Percentiles rank a stretch among this genome's conserved stretches.
Evolutionary conservation across 257 asterid genomes (phyloP).

Genomic region (Scutellaria minor): DNA sequence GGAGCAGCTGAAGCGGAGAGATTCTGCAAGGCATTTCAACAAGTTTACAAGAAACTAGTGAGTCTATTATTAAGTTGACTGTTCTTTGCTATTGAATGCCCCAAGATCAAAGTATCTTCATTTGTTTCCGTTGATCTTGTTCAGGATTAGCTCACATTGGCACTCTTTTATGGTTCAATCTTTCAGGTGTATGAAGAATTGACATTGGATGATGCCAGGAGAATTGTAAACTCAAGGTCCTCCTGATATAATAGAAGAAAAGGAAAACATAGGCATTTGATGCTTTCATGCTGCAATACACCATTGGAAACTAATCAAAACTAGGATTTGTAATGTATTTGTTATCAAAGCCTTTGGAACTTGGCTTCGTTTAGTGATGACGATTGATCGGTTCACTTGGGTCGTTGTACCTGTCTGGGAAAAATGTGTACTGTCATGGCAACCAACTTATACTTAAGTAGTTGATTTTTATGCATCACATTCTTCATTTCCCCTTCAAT

Average conservation of each 20-base stretch:
- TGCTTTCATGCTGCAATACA: not conserved
- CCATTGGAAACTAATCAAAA: not conserved
- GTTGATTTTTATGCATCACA: too few relatives aligned
- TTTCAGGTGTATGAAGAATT: constrained; percentile 76
- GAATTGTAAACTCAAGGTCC: constrained; percentile 45
- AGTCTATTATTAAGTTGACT: constrained; percentile 36
- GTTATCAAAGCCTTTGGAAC: constrained; percentile 19
- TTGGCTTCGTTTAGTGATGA: constrained; percentile 16
- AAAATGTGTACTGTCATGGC: too few relatives aligned
- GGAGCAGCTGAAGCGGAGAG: constrained; percentile 74
- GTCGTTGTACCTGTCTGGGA: too few relatives aligned
- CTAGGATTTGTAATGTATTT: not conserved
- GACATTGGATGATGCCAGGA: constrained; percentile 63
- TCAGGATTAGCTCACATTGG: not conserved
- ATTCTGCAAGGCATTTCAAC: constrained; percentile 74
- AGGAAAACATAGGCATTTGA: not conserved
- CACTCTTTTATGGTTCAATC: constrained; percentile 6
- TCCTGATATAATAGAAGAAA: not conserved
- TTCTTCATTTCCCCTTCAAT: too few relatives aligned
- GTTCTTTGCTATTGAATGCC: constrained; percentile 16
- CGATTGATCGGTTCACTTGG: not conserved
- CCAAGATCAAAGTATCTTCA: not conserved
- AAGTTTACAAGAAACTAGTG: constrained; percentile 71
- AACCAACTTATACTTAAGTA: too few relatives aligned
- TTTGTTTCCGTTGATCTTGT: not conserved